Percentiles rank a stretch among this genome's conserved stretches.
Evolutionary conservation across 1,139 yeast species (phyloP).

Genomic region (Nakaseomyces glabratus): DNA sequence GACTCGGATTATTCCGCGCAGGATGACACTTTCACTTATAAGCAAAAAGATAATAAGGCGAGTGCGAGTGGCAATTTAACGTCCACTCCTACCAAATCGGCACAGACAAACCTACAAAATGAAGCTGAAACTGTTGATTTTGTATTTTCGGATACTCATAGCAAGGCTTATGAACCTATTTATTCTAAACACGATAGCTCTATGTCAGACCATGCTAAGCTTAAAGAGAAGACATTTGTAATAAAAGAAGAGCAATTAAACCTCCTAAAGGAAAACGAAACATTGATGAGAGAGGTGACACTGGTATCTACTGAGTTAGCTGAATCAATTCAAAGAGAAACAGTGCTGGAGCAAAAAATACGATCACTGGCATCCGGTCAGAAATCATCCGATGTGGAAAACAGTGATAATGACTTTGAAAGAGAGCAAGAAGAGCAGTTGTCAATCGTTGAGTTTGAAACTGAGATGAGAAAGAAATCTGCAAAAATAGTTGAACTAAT

Average conservation of each 20-base stretch:
- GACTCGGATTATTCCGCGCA: constrained; percentile 1
- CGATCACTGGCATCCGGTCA: constrained; percentile 12
- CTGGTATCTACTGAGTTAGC: constrained; percentile 65
- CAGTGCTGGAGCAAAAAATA: constrained; percentile 45
- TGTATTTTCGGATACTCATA: constrained; percentile 20
- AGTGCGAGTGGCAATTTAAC: constrained; percentile 4
- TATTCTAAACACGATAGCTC: constrained; percentile 8
- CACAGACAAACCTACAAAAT: constrained; percentile 2
- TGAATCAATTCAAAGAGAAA: constrained; percentile 58
- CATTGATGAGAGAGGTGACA: constrained; percentile 53
- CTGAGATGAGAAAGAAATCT: constrained; percentile 38
- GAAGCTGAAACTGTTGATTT: constrained; percentile 16
- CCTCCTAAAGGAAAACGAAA: constrained; percentile 49
- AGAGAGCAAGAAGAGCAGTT: constrained; percentile 6
- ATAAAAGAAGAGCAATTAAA: constrained; percentile 56
- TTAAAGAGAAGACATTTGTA: constrained; percentile 21
- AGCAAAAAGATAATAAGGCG: constrained; percentile 13
- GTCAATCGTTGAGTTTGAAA: constrained; percentile 22
- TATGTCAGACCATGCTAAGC: background rate
- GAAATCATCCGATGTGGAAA: constrained; percentile 8
- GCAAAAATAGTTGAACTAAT: constrained; percentile 44
- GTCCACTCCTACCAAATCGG: constrained; percentile 11
- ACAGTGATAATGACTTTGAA: constrained; percentile 8
- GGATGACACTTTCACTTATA: constrained; percentile 1
- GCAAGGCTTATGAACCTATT: constrained; percentile 16